phyloP scores from a whole-genome alignment of 257 asterid genomes.

The Pogostemon cablin region DNA sequence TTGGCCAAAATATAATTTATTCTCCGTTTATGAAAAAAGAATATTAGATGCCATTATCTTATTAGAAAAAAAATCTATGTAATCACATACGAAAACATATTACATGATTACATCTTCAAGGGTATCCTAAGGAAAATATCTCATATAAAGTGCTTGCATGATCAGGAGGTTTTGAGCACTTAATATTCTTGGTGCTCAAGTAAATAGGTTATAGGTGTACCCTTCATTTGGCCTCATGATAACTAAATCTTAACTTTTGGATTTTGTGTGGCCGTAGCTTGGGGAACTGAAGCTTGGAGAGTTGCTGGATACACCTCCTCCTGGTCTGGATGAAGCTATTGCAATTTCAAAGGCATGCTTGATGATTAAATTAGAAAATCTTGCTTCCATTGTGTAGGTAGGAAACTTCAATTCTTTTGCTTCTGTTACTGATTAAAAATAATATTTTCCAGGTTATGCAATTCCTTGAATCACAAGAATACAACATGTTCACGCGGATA shows the following conservation, averaged over 20 bases:
- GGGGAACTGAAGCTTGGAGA: constrained; percentile 98
- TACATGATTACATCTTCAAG: background rate
- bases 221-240: constrained; percentile 17
- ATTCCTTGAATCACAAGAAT: constrained; percentile 87
- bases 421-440: constrained; percentile 39
- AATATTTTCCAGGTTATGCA: constrained; percentile 80
- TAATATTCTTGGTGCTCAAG: background rate
- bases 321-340: constrained; percentile 97
- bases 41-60: background rate
- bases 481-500: constrained; percentile 92
- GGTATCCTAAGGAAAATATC: background rate
- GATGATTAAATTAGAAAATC: constrained; percentile 16
- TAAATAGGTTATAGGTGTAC: too few species aligned
- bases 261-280: constrained; percentile 52
- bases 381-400: constrained; percentile 30
- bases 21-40: background rate
- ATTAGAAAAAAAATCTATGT: background rate
- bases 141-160: background rate
- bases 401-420: background rate
- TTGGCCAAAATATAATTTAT: constrained; percentile 9
- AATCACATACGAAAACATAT: background rate
- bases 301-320: constrained; percentile 99
- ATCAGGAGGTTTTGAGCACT: background rate
- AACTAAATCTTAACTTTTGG: constrained; percentile 18
- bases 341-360: constrained; percentile 91